Base-by-base conservation (phyloP, 805 yeast genomes). In the Kodamaea sagamina region DNA sequence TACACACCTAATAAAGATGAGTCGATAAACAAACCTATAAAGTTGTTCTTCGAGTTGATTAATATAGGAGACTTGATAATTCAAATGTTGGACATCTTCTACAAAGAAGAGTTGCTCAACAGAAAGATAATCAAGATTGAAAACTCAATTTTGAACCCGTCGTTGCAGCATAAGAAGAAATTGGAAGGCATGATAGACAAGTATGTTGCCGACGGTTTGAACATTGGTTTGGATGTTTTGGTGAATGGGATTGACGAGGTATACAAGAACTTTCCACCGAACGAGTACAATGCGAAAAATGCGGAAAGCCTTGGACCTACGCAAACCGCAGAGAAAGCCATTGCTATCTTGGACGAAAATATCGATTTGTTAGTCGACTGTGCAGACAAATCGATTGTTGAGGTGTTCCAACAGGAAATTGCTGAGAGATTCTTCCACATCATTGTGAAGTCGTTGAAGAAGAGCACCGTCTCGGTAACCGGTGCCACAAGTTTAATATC, bases 341-440 rank as follows among this genome's bases (percentile, higher is more conserved):
- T 88, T 2, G 67, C 72, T 15, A 69, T 90, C 17, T 62, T 93
- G 43, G 77, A 77, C 9, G 78, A 81, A 11, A 95, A 92, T 58
- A 80, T 90, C 47, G 79, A 77, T 44, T 65, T 90, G 44, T 66
- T 92, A 34, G 79, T 77, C 12, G 95, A 89, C 1, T 78, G 93
- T 4, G 87, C 97, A 0, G 98, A 92, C 43, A 87, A 84, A 57
- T 78, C 89, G 1, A 84, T 95, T 9, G 77, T 90, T 18, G 98
- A 90, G 52, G 95, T 92, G 0, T 93, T 89, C 58, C 93, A 90
- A 54, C 96, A 90, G 58, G 99, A 93, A 56, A 82, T 92, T 25
- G 96, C 96, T 0, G 87, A 89, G 60, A 63, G 98, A 32, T 83
- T 93, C 47, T 89, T 88, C 56, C 81, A 78, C 28, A 72, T 82